Evolutionary conservation across 805 yeast species (phyloP).

Genomic region (Zygosaccharomyces rouxii): DNA sequence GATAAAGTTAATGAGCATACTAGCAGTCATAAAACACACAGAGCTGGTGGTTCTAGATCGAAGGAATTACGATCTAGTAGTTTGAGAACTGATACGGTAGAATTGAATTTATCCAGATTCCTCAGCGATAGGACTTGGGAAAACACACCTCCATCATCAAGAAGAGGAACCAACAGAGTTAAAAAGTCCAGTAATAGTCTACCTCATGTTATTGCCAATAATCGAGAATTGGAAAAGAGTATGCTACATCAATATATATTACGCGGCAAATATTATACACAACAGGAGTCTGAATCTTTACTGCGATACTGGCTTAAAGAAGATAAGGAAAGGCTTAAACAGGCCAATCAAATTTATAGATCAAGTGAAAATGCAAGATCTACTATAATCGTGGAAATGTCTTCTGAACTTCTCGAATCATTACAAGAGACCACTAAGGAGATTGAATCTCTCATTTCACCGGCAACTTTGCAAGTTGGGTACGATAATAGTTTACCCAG

Average conservation of each 20-base stretch:
- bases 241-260: slow-evolving; percentile 21
- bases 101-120: slow-evolving; percentile 15
- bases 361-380: slow-evolving; percentile 47
- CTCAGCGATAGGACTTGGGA: slow-evolving; percentile 11
- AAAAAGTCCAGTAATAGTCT: background rate
- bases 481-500: slow-evolving; percentile 37
- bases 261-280: slow-evolving; percentile 20
- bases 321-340: slow-evolving; percentile 23
- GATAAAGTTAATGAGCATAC: background rate
- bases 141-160: slow-evolving; percentile 12
- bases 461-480: slow-evolving; percentile 25
- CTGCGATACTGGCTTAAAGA: slow-evolving; percentile 7
- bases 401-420: slow-evolving; percentile 29
- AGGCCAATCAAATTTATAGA: slow-evolving; percentile 39
- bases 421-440: slow-evolving; percentile 30
- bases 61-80: background rate
- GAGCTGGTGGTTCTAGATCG: background rate
- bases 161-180: slow-evolving; percentile 14
- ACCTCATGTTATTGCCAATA: background rate
- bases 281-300: slow-evolving; percentile 20
- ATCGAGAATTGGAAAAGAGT: background rate
- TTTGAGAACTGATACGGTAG: slow-evolving; percentile 8
- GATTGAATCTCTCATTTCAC: slow-evolving; percentile 17
- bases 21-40: background rate
- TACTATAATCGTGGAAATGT: slow-evolving; percentile 47